phyloP scores from a whole-genome alignment of 176 grass and related monocot genomes.

The Phoenix roebelenii region DNA sequence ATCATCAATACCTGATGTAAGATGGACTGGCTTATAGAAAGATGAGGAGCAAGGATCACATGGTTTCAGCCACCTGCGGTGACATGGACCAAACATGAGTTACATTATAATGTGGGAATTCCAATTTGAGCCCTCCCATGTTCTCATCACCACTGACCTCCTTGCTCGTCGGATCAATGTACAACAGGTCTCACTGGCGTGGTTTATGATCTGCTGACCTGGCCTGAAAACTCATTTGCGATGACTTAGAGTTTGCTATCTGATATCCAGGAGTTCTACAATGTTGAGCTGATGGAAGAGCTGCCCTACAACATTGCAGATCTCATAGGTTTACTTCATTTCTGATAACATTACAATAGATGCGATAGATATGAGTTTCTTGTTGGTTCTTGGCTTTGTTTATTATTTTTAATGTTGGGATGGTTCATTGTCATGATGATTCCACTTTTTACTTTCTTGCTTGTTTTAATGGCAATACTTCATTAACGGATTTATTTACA shows the following conservation, averaged over 20 bases:
- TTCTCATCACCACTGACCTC: neutral
- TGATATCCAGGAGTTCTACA: constrained; percentile 5
- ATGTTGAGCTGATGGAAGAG: neutral
- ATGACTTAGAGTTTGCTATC: neutral
- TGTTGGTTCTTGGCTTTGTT: too few relatives aligned
- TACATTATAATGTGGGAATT: constrained; percentile 4
- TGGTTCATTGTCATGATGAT: too few relatives aligned
- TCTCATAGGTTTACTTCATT: neutral
- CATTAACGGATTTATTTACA: too few relatives aligned
- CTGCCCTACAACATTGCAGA: constrained; percentile 4
- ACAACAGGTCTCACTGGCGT: constrained; percentile 1
- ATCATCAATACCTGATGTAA: neutral
- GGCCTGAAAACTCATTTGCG: neutral
- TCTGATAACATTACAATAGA: too few relatives aligned
- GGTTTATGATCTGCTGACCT: neutral
- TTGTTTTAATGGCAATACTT: too few relatives aligned
- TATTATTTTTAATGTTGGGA: too few relatives aligned
- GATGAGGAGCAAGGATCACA: constrained; percentile 9
- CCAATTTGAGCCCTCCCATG: neutral
- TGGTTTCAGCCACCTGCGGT: neutral
- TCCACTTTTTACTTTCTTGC: too few relatives aligned
- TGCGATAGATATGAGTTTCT: too few relatives aligned
- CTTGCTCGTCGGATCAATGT: constrained; percentile 3
- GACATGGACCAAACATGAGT: constrained; percentile 4
- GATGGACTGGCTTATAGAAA: neutral